Conservation (phyloP, 176 grass and related monocot genomes). For the Aegilops umbellulata region DNA sequence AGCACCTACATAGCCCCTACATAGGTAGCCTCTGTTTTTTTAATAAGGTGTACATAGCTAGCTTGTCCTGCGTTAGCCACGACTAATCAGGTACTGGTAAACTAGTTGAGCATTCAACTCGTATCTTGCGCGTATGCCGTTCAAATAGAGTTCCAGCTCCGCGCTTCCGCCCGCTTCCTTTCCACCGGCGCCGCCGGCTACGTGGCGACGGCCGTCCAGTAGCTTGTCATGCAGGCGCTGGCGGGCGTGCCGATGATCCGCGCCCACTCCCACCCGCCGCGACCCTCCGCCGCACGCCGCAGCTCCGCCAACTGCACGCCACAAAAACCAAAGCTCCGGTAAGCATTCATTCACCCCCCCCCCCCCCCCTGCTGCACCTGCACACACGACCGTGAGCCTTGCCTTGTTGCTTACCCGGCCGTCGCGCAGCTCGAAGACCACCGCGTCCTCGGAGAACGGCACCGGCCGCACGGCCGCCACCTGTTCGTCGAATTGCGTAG, state of each 20-base stretch:
- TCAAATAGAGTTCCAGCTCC: neutral
- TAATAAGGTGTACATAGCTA: too few species aligned
- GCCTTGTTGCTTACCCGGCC: slow-evolving; percentile 62
- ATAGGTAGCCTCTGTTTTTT: too few species aligned
- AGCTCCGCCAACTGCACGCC: slow-evolving; percentile 83
- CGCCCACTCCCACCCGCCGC: slow-evolving; percentile 60
- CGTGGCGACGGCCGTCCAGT: slow-evolving; percentile 84
- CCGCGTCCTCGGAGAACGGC: slow-evolving; percentile 77
- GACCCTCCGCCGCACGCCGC: slow-evolving; percentile 47
- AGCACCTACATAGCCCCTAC: too few species aligned
- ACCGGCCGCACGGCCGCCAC: slow-evolving; percentile 66
- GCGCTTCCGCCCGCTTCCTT: neutral
- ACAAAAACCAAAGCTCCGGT: neutral
- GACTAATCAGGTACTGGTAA: neutral
- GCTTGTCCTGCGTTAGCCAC: neutral
- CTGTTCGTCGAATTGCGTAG: slow-evolving; percentile 45
- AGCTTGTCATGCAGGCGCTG: slow-evolving; percentile 75
- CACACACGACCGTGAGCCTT: neutral
- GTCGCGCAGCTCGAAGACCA: slow-evolving; percentile 83
- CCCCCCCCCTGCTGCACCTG: neutral
- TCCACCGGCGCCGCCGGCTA: slow-evolving; percentile 20
- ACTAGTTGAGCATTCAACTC: neutral
- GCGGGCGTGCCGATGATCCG: slow-evolving; percentile 81
- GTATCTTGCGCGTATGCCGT: neutral
- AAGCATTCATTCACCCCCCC: neutral